Conservation (phyloP, 768 basidiomycete genomes). For the Macrolepiota dolichaula region DNA sequence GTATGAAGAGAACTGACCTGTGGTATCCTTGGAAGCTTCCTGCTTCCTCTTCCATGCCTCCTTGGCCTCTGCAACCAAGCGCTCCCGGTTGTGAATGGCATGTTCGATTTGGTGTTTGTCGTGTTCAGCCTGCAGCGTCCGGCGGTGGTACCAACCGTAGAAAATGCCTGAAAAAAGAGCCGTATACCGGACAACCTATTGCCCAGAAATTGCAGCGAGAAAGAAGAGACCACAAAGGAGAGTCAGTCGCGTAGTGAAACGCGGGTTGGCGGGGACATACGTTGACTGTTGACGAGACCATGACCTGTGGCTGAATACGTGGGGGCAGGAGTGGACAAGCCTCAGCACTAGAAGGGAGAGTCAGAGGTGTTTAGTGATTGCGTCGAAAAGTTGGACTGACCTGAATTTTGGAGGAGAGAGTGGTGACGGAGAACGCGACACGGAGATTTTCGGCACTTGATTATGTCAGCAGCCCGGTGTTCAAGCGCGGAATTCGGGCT, state of each 20-base stretch:
- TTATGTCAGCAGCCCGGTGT: constrained; percentile 30
- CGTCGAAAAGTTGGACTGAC: constrained; percentile 17
- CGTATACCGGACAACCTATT: constrained; percentile 90
- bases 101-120: constrained; percentile 74
- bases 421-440: constrained; percentile 20
- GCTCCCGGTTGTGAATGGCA: constrained; percentile 70
- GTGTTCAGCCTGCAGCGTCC: constrained; percentile 80
- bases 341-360: constrained; percentile 15
- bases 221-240: background rate
- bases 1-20: constrained; percentile 42
- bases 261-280: constrained; percentile 38
- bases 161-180: constrained; percentile 82
- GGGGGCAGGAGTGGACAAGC: constrained; percentile 24
- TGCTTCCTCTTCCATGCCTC: constrained; percentile 87
- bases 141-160: constrained; percentile 92
- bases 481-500: background rate
- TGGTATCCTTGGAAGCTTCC: constrained; percentile 44
- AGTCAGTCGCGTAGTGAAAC: constrained; percentile 8
- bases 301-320: constrained; percentile 29
- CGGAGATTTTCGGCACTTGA: constrained; percentile 44
- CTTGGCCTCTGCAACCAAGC: constrained; percentile 81
- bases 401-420: constrained; percentile 31
- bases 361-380: background rate
- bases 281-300: constrained; percentile 77
- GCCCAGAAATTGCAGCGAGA: background rate